Base-by-base conservation (phyloP, 495 filamentous ascomycete species). In the Podospora pseudoanserina region DNA sequence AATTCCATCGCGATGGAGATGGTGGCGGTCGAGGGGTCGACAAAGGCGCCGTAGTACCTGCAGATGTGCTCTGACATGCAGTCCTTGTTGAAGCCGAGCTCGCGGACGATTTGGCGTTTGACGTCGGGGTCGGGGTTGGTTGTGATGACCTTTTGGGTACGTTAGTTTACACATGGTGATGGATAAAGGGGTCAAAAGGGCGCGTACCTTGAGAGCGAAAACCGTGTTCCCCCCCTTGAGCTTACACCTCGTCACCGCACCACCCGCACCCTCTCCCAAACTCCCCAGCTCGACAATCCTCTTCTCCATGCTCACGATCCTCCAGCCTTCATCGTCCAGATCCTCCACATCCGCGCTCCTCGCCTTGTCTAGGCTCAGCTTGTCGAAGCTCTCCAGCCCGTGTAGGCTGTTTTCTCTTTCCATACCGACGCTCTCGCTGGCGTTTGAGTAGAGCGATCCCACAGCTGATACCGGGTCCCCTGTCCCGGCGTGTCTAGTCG, bases 1-100 rank as follows among this genome's bases (percentile, higher is more conserved):
- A 97, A 97, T 76, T 99, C 95, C 95, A 99, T 99, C 28, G 93
- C 93, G 77, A 99, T 99, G 58, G 91, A 94, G 67, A 99, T 98
- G 19, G 95, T 98, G 44, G 94, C 92, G 0, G 91, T 92, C 4
- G 91, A 89, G 68, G 95, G 90, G 75, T 98, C 94, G 78, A 93
- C 91, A 73, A 97, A 98, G 67, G 95, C 93, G 68, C 95, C 95
- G 73, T 97, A 98, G 79, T 99, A 99, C 68, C 90, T 89, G 79
- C 96, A 98, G 72, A 99, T 98, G 76, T 98, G 91, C 67, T 91
- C 88, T 4, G 92, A 96, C 4, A 91, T 91, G 76, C 95, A 98
- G 71, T 94, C 91, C 80, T 97, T 97, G 85, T 99, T 99, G 84
- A 97, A 98, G 71, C 90, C 90, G 39, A 98, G 84, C 77, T 99